Evolutionary conservation across 202 grass and related monocot species (phyloP).

Genomic region (Alloteropsis angusta): DNA sequence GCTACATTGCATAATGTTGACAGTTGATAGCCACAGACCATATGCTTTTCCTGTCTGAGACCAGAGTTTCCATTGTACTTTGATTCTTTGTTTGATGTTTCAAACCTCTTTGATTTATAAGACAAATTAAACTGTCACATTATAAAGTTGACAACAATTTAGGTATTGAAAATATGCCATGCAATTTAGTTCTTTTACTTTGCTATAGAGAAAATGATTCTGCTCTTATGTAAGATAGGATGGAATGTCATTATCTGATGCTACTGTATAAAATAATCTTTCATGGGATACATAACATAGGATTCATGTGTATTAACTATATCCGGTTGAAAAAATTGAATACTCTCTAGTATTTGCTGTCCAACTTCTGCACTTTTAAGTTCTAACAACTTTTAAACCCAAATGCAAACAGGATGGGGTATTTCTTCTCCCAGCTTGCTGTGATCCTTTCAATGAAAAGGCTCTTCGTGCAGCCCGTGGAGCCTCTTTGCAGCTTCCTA

Average conservation of each 20-base stretch:
- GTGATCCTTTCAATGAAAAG: slow-evolving; percentile 97
- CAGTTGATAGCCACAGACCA: background rate
- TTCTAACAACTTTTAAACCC: background rate
- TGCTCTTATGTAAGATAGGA: background rate
- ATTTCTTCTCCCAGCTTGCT: slow-evolving; percentile 83
- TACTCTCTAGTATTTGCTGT: background rate
- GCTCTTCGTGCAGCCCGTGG: slow-evolving; percentile 81
- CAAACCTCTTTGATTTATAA: background rate
- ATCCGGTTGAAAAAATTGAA: background rate
- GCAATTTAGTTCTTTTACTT: background rate
- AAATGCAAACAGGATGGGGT: slow-evolving; percentile 59
- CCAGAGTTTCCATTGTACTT: background rate
- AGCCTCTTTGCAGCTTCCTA: slow-evolving; percentile 73
- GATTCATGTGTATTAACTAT: background rate
- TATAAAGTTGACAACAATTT: background rate
- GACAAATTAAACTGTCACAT: background rate
- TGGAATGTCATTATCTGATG: background rate
- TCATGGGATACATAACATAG: background rate
- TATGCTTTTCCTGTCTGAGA: background rate
- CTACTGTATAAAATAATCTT: background rate
- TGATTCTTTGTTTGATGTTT: background rate
- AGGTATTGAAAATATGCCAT: background rate
- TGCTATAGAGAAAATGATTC: background rate
- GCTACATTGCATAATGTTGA: background rate
- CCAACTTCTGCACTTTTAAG: background rate